A percentile compares a stretch with the other conserved stretches of the same genome.
Evolutionary conservation across 208 protist species (phyloP).

Genomic region (Endotrypanum monterogeii): DNA sequence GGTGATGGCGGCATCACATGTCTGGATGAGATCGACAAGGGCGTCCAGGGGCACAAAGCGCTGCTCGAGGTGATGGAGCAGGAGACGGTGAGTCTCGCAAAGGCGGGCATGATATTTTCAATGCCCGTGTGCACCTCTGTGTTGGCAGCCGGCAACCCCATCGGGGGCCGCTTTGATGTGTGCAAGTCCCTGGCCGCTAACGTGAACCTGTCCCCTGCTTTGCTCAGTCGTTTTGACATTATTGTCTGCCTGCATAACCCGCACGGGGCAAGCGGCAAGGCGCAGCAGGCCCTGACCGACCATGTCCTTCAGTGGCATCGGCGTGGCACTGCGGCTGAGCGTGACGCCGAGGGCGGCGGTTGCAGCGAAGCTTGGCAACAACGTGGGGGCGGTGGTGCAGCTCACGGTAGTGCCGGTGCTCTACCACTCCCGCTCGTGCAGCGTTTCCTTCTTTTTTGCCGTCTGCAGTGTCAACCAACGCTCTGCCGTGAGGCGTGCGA

Average conservation of each 20-base stretch:
- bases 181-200: constrained; percentile 97
- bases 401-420: constrained; percentile 14
- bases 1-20: constrained; percentile 98
- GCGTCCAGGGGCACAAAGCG: constrained; percentile 94
- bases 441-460: constrained; percentile 74
- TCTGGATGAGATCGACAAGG: constrained; percentile 99
- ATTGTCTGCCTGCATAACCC: constrained; percentile 92
- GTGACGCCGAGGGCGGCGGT: neutral
- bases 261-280: constrained; percentile 19
- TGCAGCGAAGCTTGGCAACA: neutral
- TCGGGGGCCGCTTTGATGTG: constrained; percentile 93
- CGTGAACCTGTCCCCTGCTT: constrained; percentile 92
- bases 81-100: constrained; percentile 98
- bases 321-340: neutral
- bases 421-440: constrained; percentile 66
- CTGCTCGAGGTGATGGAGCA: constrained; percentile 99
- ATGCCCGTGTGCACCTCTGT: constrained; percentile 97
- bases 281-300: constrained; percentile 75
- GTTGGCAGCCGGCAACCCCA: constrained; percentile 98
- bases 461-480: constrained; percentile 65
- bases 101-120: constrained; percentile 97
- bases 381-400: neutral
- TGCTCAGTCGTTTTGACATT: constrained; percentile 99
- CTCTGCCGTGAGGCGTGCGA: constrained; percentile 58
- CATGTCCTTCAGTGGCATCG: constrained; percentile 95